Conservation (phyloP, 371 early-diverging fungal species). For the Globomyces sp. region DNA sequence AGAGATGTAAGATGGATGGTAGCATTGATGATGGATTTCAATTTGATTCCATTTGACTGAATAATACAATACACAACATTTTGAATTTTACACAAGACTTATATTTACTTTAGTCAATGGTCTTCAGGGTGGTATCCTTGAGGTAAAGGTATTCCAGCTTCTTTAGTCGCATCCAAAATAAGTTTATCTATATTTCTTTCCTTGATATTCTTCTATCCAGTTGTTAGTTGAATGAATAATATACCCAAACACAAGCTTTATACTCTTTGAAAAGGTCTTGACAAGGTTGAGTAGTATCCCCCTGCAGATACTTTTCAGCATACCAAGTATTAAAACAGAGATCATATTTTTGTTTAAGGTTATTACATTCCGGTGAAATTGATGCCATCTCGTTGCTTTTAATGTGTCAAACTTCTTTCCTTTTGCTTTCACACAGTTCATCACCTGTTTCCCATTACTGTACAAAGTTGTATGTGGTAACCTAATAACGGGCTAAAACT, state of each 20-base stretch:
- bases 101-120: no score
- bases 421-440: no score
- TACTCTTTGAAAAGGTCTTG: constrained; percentile 83
- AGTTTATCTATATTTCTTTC: constrained; percentile 77
- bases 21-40: no score
- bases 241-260: constrained; percentile 79
- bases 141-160: constrained; percentile 34
- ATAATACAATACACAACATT: no score
- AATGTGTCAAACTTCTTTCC: no score
- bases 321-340: constrained; percentile 95
- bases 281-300: constrained; percentile 77
- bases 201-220: constrained; percentile 63
- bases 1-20: no score
- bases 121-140: constrained; percentile 10
- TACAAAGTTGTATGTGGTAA: no score
- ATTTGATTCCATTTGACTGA: no score
- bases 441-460: no score
- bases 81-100: not conserved
- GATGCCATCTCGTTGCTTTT: constrained; percentile 45
- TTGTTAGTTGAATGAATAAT: no score
- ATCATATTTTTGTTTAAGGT: constrained; percentile 88
- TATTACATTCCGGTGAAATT: constrained; percentile 80
- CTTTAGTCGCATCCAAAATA: constrained; percentile 73
- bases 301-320: constrained; percentile 88
- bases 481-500: no score